phyloP scores from a whole-genome alignment of 2,329 filamentous ascomycete species.

The Paraphaeosphaeria sporulosa region DNA sequence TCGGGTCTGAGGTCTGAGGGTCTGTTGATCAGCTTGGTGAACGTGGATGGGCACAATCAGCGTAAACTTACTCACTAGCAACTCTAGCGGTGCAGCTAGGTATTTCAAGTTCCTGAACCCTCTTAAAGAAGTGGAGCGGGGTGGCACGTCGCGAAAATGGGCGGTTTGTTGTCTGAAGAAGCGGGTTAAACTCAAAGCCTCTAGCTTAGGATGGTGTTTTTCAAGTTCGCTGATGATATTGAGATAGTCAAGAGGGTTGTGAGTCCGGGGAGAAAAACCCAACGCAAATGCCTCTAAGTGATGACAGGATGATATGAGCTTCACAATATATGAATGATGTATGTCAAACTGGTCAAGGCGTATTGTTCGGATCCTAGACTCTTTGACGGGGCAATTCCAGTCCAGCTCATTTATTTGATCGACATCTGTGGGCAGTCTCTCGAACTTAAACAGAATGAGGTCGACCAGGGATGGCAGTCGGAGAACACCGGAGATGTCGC shows the following conservation, averaged over 20 bases:
- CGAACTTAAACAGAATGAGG: not conserved
- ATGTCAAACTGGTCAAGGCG: not conserved
- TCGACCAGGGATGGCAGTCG: slow-evolving; percentile 4
- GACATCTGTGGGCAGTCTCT: not conserved
- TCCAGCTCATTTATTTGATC: not conserved
- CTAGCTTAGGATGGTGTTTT: slow-evolving; percentile 5
- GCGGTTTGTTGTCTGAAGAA: not conserved
- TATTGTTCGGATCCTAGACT: slow-evolving; percentile 1
- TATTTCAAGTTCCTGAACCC: not conserved
- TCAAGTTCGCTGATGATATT: slow-evolving; percentile 1
- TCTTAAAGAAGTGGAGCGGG: not conserved
- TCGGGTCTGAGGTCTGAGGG: not conserved
- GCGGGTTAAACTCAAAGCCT: not conserved
- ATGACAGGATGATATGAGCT: slow-evolving; percentile 1
- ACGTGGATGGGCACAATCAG: not conserved
- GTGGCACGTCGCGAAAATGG: not conserved
- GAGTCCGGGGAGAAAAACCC: not conserved
- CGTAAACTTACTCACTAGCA: not conserved
- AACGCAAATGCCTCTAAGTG: slow-evolving; percentile 2
- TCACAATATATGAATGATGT: not conserved
- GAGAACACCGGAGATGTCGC: not conserved
- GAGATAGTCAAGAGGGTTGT: not conserved
- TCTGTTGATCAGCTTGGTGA: not conserved
- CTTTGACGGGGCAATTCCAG: not conserved
- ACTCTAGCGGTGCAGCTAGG: slow-evolving; percentile 1